These are phyloP conservation scores for Kuraishia borneana DNA, from an alignment of 805 yeast species.

Conservation along the genomic window DNA sequence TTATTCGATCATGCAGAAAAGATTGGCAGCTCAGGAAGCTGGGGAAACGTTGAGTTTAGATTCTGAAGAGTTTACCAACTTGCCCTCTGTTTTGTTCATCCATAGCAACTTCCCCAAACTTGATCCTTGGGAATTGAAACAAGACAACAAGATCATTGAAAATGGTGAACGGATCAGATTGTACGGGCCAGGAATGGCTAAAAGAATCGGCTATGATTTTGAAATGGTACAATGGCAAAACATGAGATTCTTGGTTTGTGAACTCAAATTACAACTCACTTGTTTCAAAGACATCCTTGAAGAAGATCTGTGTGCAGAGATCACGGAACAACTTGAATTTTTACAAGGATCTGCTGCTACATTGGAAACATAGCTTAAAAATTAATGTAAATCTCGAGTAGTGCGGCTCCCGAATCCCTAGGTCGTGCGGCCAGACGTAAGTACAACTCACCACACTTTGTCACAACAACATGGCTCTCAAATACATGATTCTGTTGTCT, in stretches of 20 bases:
- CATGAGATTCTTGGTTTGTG: slow-evolving; percentile 45
- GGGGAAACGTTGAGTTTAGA: slow-evolving; percentile 1
- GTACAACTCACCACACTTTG: background rate
- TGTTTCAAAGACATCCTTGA: slow-evolving; percentile 29
- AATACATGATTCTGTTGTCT: slow-evolving; percentile 71
- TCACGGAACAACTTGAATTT: slow-evolving; percentile 31
- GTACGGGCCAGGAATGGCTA: slow-evolving; percentile 45
- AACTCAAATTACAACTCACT: slow-evolving; percentile 30
- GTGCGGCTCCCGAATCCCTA: background rate
- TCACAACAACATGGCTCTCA: slow-evolving; percentile 49
- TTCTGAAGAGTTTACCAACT: slow-evolving; percentile 7
- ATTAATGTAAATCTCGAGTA: background rate
- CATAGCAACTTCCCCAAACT: slow-evolving; percentile 62
- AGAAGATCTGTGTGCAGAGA: slow-evolving; percentile 35
- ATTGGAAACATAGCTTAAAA: background rate
- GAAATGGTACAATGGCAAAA: slow-evolving; percentile 49
- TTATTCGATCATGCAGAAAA: background rate
- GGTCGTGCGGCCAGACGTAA: background rate
- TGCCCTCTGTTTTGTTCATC: slow-evolving; percentile 34
- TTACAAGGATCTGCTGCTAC: slow-evolving; percentile 13
- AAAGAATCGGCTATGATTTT: slow-evolving; percentile 42
- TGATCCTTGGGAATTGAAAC: slow-evolving; percentile 44
- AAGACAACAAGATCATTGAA: slow-evolving; percentile 27
- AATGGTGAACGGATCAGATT: slow-evolving; percentile 40
- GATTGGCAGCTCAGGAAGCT: slow-evolving; percentile 2